Base-by-base conservation (phyloP, 805 yeast species). In the Cyberlindnera mycetangii region DNA sequence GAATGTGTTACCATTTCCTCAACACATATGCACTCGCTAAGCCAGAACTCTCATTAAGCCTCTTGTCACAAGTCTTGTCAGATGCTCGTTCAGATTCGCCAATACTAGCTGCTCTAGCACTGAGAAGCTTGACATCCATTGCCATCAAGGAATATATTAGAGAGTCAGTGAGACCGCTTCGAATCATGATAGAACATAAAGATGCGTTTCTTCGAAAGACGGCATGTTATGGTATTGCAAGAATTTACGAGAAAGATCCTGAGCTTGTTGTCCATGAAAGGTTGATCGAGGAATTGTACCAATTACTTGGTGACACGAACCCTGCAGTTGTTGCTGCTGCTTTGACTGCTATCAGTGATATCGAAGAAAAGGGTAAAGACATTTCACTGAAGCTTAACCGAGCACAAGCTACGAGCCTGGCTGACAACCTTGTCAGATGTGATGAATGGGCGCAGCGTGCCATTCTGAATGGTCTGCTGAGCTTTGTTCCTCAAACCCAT, bases 381-480 rank as follows among this genome's bases (percentile, higher is more conserved):
- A 63, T 85, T 52, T 69, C 72, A 30, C 62, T 87, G 40, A 67
- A 75, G 4, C 71, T 86, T 19, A 83, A 78, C 54, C 69, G 69
- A 32, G 52, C 54, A 0, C 76, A 76, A 44, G 79, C 79, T 0
- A 37, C 66, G 24, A 65, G 65, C 15, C 59, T 80, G 1, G 67
- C 74, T 1, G 62, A 62, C 49, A 36, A 65, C 60, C 41, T 61
- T 8, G 28, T 58, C 0, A 54, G 50, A 44, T 32, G 47, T 12
- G 62, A 58, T 25, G 62, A 83, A 63, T 90, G 96, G 95, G 75
- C 81, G 37, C 95, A 84, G 58, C 70, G 79, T 0, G 75, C 81
- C 35, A 70, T 89, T 14, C 64, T 92, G 43, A 78, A 79, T 44
- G 75, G 89, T 0, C 59, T 90, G 32, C 71, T 80, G 72, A 66